phyloP scores from a whole-genome alignment of 768 basidiomycete genomes.

The Mycena alexandri region DNA sequence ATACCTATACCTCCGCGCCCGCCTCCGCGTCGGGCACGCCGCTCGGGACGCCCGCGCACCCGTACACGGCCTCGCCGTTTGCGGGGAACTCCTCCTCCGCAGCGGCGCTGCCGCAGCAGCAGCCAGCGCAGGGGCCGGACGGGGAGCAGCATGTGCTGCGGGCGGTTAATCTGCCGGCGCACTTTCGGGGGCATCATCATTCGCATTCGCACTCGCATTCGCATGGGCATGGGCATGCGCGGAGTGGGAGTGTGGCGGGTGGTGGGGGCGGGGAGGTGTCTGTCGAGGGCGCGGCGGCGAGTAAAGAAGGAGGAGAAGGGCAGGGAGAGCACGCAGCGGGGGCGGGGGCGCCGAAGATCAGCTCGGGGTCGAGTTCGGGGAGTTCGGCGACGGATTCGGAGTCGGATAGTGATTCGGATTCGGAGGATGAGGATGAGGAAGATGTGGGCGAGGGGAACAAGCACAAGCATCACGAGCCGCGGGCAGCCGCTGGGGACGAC shows the following conservation, averaged over 20 bases:
- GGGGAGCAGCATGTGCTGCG: conserved; percentile 43
- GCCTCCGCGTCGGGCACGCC: background rate
- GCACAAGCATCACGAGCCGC: too few species aligned
- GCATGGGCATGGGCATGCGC: conserved; percentile 26
- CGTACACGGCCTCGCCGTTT: background rate
- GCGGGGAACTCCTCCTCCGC: conserved; percentile 11
- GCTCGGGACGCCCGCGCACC: background rate
- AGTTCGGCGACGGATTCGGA: conserved; percentile 1
- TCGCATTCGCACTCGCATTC: conserved; percentile 22
- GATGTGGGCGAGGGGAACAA: background rate
- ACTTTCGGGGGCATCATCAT: conserved; percentile 45
- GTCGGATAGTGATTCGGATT: conserved; percentile 10
- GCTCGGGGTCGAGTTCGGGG: conserved; percentile 2
- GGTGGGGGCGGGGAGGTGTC: too few species aligned
- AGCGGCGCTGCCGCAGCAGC: conserved; percentile 39
- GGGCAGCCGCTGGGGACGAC: conserved; percentile 11
- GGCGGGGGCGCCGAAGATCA: background rate
- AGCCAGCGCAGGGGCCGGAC: too few species aligned
- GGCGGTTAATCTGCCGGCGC: conserved; percentile 50
- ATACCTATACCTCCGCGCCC: background rate
- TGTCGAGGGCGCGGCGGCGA: background rate
- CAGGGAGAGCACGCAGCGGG: background rate
- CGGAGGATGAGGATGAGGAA: conserved; percentile 12
- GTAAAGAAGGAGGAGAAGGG: background rate
- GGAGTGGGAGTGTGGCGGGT: too few species aligned